Conservation (phyloP, 768 basidiomycete species). For the Hypholoma sublateritium region DNA sequence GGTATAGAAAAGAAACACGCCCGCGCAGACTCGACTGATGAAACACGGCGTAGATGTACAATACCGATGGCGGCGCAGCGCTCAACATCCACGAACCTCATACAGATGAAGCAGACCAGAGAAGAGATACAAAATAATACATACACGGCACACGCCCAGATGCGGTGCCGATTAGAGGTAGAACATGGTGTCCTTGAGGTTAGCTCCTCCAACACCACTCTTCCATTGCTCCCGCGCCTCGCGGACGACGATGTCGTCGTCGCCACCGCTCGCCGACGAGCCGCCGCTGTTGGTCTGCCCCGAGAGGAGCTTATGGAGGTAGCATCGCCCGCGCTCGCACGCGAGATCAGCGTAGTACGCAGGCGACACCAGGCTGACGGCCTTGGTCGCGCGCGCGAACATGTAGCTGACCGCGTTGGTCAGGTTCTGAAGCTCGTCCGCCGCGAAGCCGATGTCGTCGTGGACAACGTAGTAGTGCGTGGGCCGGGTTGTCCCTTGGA, state of each 20-base stretch:
- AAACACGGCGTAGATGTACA: too few species aligned
- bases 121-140: background rate
- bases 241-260: conserved; percentile 47
- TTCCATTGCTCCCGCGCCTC: conserved; percentile 61
- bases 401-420: conserved; percentile 74
- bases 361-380: conserved; percentile 79
- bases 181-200: conserved; percentile 72
- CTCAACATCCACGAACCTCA: background rate
- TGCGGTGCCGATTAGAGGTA: conserved; percentile 47
- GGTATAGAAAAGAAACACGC: too few species aligned
- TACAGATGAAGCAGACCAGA: background rate
- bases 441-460: conserved; percentile 69
- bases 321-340: conserved; percentile 66
- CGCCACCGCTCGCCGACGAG: conserved; percentile 31
- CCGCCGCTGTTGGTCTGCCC: conserved; percentile 37
- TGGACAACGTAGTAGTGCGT: conserved; percentile 85
- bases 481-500: conserved; percentile 72
- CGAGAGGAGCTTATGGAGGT: conserved; percentile 70
- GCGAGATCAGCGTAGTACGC: conserved; percentile 82
- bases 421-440: conserved; percentile 70
- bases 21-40: too few species aligned
- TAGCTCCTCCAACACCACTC: conserved; percentile 45
- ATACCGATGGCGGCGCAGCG: too few species aligned
- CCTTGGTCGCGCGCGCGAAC: conserved; percentile 85
- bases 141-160: background rate